Evolutionary conservation across 495 filamentous ascomycete genomes (phyloP).

Genomic region (Penicillium roqueforti): DNA sequence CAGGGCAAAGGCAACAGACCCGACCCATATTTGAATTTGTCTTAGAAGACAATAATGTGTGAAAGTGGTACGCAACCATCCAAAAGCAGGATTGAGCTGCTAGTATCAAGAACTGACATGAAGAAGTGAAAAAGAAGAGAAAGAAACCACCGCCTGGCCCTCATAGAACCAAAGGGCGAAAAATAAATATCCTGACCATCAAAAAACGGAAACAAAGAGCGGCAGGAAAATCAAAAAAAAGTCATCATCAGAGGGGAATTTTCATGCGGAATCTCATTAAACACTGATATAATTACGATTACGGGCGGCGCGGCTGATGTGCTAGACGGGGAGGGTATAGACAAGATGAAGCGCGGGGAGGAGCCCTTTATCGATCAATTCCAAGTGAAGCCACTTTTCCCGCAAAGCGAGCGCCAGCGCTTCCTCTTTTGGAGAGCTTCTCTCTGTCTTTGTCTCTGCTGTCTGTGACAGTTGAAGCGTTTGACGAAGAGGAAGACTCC

Average conservation of each 20-base stretch:
- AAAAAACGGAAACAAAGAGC: background rate
- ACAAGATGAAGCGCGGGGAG: background rate
- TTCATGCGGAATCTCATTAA: conserved; percentile 26
- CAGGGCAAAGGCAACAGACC: conserved; percentile 1
- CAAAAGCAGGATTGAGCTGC: background rate
- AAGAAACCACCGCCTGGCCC: background rate
- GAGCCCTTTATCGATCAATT: conserved; percentile 34
- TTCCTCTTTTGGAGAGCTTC: conserved; percentile 50
- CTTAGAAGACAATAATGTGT: background rate
- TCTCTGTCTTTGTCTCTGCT: conserved; percentile 45
- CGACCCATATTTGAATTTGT: conserved; percentile 1
- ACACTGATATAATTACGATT: conserved; percentile 23
- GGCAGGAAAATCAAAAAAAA: conserved; percentile 10
- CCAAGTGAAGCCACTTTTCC: conserved; percentile 47
- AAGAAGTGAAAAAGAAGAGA: background rate
- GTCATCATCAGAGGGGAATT: conserved; percentile 15
- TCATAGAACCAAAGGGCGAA: background rate
- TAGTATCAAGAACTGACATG: background rate
- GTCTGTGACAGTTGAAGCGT: conserved; percentile 31
- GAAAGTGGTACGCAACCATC: background rate
- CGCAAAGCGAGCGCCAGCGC: conserved; percentile 47
- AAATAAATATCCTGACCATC: background rate
- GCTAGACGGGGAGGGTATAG: conserved; percentile 1
- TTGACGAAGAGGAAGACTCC: conserved; percentile 26
- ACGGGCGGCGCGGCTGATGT: conserved; percentile 5